A percentile compares a stretch with the other conserved stretches of the same genome.
Evolutionary conservation across 2,329 filamentous ascomycete species (phyloP).

Genomic region (Aspergillus thermomutatus): DNA sequence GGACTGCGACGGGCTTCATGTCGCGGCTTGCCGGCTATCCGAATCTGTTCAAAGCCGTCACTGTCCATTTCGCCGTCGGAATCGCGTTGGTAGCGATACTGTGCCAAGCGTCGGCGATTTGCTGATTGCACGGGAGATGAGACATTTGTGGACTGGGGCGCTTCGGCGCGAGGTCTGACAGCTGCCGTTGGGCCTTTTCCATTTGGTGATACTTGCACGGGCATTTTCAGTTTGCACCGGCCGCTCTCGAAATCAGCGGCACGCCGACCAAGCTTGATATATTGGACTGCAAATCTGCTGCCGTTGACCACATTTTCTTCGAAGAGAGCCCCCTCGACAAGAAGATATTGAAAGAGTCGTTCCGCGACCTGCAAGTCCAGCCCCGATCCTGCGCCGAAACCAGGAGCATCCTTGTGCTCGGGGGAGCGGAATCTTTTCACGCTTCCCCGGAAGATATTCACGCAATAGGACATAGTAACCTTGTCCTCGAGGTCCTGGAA

Average conservation of each 20-base stretch:
- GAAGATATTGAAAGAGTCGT: slow-evolving; percentile 74
- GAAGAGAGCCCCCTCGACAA: slow-evolving; percentile 67
- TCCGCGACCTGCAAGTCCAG: slow-evolving; percentile 75
- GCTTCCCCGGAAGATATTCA: slow-evolving; percentile 77
- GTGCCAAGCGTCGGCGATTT: slow-evolving; percentile 33
- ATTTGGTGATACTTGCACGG: slow-evolving; percentile 52
- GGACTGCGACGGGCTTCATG: slow-evolving; percentile 26
- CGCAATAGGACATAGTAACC: slow-evolving; percentile 74
- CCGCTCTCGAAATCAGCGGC: slow-evolving; percentile 47
- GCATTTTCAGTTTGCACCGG: slow-evolving; percentile 47
- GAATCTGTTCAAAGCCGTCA: slow-evolving; percentile 43
- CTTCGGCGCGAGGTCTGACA: slow-evolving; percentile 29
- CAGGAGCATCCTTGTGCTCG: slow-evolving; percentile 51
- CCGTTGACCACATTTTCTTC: slow-evolving; percentile 67
- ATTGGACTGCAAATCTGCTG: slow-evolving; percentile 68
- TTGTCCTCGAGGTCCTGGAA: slow-evolving; percentile 46
- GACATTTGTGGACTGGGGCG: slow-evolving; percentile 62
- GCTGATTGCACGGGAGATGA: slow-evolving; percentile 59
- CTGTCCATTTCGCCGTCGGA: slow-evolving; percentile 38
- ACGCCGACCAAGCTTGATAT: slow-evolving; percentile 49
- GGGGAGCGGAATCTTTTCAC: slow-evolving; percentile 55
- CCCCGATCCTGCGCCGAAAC: slow-evolving; percentile 66
- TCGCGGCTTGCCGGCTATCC: slow-evolving; percentile 31
- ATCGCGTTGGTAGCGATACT: slow-evolving; percentile 21
- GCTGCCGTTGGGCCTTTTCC: slow-evolving; percentile 24